Evolutionary conservation across 805 yeast species (phyloP).

Genomic region (Wickerhamiella alocasiicola): DNA sequence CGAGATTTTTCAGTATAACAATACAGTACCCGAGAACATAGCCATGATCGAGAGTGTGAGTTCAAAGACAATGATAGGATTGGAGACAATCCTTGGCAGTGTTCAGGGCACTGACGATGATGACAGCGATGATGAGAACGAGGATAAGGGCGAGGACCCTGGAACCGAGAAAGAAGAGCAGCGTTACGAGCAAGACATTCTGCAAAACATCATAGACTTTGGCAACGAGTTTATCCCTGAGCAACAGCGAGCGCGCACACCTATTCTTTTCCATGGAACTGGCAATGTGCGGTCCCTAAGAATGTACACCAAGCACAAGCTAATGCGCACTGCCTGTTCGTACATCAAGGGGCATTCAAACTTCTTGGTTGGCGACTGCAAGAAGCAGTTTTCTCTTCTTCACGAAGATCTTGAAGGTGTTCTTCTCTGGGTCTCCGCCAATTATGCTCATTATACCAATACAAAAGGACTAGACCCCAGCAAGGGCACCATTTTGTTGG

Average conservation of each 20-base stretch:
- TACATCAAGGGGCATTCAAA: constrained; percentile 37
- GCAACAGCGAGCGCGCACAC: constrained; percentile 50
- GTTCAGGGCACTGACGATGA: constrained; percentile 17
- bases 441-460: constrained; percentile 40
- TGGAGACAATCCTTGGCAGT: constrained; percentile 40
- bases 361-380: constrained; percentile 50
- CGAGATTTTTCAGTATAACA: constrained; percentile 49
- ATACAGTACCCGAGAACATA: constrained; percentile 9
- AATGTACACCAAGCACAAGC: constrained; percentile 34
- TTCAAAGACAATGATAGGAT: constrained; percentile 41
- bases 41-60: constrained; percentile 24
- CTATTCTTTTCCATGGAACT: constrained; percentile 56
- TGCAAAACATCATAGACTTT: constrained; percentile 32
- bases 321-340: constrained; percentile 38
- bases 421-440: constrained; percentile 54
- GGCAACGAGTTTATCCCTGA: constrained; percentile 44
- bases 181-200: constrained; percentile 33
- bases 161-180: constrained; percentile 34
- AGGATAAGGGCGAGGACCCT: constrained; percentile 13
- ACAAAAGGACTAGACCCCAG: constrained; percentile 28
- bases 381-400: constrained; percentile 44
- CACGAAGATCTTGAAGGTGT: constrained; percentile 57
- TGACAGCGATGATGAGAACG: constrained; percentile 10
- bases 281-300: constrained; percentile 55
- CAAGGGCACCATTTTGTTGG: constrained; percentile 28